phyloP scores from a whole-genome alignment of 768 basidiomycete species.

The Lactifluus subvellereus region DNA sequence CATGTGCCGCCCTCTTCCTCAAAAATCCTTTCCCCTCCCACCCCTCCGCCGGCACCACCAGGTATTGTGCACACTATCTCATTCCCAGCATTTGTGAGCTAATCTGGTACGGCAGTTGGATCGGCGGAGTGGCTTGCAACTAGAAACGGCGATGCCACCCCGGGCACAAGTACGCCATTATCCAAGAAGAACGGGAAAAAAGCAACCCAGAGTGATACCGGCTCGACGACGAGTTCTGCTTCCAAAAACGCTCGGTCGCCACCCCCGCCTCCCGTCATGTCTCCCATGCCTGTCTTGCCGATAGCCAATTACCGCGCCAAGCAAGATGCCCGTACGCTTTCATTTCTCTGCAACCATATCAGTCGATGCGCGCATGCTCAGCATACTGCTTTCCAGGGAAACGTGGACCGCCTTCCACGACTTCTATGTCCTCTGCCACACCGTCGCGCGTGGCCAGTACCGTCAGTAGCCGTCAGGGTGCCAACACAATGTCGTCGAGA shows the following conservation, averaged over 20 bases:
- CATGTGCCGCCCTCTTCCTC: constrained; percentile 43
- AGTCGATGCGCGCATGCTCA: background rate
- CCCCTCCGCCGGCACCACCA: constrained; percentile 29
- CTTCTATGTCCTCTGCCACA: background rate
- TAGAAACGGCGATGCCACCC: background rate
- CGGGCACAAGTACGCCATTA: background rate
- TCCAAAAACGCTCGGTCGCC: background rate
- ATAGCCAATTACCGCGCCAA: background rate
- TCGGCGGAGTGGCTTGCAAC: constrained; percentile 23
- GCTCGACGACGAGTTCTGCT: background rate
- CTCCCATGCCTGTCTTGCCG: background rate
- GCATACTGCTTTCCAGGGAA: background rate
- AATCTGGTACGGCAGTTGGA: constrained; percentile 11
- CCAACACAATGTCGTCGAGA: background rate
- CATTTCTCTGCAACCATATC: background rate
- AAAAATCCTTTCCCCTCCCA: constrained; percentile 28
- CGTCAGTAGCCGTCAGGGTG: background rate
- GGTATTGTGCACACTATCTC: constrained; percentile 27
- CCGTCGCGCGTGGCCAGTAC: background rate
- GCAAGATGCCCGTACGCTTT: background rate
- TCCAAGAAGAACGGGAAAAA: background rate
- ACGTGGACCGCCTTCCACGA: background rate
- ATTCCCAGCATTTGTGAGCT: background rate
- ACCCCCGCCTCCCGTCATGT: background rate
- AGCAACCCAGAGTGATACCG: background rate